These are phyloP conservation scores for Bromus sterilis DNA, from an alignment of 176 grass and related monocot genomes.

Conservation along the genomic window DNA sequence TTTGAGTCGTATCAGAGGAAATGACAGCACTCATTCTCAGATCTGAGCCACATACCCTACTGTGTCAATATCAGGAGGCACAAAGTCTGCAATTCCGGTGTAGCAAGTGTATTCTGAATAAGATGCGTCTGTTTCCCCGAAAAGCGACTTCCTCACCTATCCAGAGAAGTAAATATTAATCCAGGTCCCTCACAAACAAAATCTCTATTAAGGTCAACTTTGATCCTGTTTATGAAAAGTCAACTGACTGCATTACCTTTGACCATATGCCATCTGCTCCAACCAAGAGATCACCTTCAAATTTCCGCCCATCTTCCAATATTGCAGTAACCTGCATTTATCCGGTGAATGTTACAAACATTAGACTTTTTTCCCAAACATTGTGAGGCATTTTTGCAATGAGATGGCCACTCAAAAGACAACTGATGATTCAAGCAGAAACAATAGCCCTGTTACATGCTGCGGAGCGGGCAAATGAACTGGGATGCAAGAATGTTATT, in stretches of 20 bases:
- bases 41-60: constrained; percentile 65
- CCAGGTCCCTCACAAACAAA: background rate
- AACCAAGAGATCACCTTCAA: constrained; percentile 95
- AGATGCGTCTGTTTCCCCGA: constrained; percentile 59
- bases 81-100: constrained; percentile 92
- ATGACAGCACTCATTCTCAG: background rate
- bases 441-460: no score
- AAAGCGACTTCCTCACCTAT: constrained; percentile 84
- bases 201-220: constrained; percentile 6
- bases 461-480: no score
- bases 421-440: no score
- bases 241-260: constrained; percentile 50
- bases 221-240: background rate
- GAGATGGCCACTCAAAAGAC: background rate
- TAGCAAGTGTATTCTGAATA: constrained; percentile 99
- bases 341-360: background rate
- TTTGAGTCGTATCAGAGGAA: background rate
- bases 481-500: no score
- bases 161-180: constrained; percentile 1
- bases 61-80: constrained; percentile 92
- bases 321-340: constrained; percentile 69
- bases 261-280: constrained; percentile 99
- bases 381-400: background rate
- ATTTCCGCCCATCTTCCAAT: constrained; percentile 74
- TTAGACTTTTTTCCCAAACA: background rate